Percentiles rank a stretch among this genome's conserved stretches.
phyloP scores from a whole-genome alignment of 176 grass and related monocot species.

The Thalia dealbata region DNA sequence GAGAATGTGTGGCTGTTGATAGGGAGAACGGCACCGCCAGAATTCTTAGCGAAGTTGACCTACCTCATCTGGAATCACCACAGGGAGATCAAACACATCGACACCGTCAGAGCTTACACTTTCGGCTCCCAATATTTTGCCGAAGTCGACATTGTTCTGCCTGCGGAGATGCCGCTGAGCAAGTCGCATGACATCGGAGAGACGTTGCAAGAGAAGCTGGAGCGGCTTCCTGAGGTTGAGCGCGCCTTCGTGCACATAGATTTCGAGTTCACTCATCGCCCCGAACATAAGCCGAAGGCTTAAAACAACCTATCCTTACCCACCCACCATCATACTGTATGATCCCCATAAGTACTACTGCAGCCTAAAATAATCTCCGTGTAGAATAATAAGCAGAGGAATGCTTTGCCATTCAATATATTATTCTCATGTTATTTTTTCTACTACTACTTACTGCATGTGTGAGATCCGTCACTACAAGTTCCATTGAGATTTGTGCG shows the following conservation, averaged over 20 bases:
- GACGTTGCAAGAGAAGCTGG: slow-evolving; percentile 12
- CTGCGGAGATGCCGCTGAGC: slow-evolving; percentile 9
- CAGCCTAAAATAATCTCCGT: no score
- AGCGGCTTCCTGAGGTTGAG: slow-evolving; percentile 13
- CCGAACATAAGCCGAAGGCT: slow-evolving; percentile 5
- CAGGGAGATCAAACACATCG: slow-evolving; percentile 10
- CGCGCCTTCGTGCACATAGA: slow-evolving; percentile 10
- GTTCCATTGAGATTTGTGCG: no score
- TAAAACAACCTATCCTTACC: neutral
- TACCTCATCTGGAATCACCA: slow-evolving; percentile 20
- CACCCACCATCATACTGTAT: no score
- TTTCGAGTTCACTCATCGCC: slow-evolving; percentile 14
- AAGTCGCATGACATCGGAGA: slow-evolving; percentile 15
- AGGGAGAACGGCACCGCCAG: slow-evolving; percentile 11
- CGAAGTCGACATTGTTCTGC: slow-evolving; percentile 14
- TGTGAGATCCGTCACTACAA: no score
- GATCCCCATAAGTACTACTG: no score
- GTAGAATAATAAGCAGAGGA: no score
- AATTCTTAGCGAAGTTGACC: slow-evolving; percentile 11
- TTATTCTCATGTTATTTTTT: no score
- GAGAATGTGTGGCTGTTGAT: slow-evolving; percentile 16
- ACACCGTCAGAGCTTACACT: slow-evolving; percentile 13
- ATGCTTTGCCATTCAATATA: no score
- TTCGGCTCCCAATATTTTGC: slow-evolving; percentile 16
- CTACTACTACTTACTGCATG: no score